phyloP scores from a whole-genome alignment of 2,329 filamentous ascomycete species.

The Trichoderma sp. region DNA sequence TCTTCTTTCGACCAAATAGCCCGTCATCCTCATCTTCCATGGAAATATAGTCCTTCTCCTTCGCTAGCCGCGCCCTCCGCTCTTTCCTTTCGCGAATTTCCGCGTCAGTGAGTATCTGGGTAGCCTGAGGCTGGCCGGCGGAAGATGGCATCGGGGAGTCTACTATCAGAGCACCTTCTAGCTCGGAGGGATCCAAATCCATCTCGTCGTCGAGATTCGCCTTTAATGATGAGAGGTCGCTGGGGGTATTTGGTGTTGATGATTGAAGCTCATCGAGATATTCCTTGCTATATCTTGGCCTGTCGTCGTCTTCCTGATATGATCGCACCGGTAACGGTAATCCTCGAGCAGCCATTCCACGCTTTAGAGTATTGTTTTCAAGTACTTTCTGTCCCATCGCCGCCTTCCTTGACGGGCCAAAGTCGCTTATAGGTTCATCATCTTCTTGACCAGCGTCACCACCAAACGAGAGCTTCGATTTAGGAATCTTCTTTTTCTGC shows the following conservation, averaged over 20 bases:
- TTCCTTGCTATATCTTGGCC: constrained; percentile 82
- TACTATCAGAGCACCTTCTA: constrained; percentile 67
- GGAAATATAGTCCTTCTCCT: constrained; percentile 67
- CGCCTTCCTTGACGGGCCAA: constrained; percentile 67
- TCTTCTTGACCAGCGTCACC: constrained; percentile 55
- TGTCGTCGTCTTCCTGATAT: constrained; percentile 62
- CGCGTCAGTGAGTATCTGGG: constrained; percentile 72
- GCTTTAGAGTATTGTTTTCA: constrained; percentile 66
- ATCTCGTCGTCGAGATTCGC: constrained; percentile 54
- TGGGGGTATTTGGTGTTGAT: constrained; percentile 81
- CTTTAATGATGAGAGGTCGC: constrained; percentile 53
- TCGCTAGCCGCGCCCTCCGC: constrained; percentile 75
- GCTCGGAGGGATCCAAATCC: constrained; percentile 59
- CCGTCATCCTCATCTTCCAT: constrained; percentile 59
- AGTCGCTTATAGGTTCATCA: constrained; percentile 51
- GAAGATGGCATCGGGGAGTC: constrained; percentile 43
- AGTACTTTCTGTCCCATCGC: constrained; percentile 63
- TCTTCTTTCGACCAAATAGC: constrained; percentile 50
- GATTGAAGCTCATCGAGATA: constrained; percentile 83
- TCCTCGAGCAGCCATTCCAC: constrained; percentile 48
- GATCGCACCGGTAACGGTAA: constrained; percentile 55
- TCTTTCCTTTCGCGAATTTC: constrained; percentile 93
- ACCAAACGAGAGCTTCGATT: constrained; percentile 73
- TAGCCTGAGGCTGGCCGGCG: constrained; percentile 39
- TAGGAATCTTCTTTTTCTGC: constrained; percentile 66